These are phyloP conservation scores for Metschnikowia cubensis DNA, from an alignment of 805 yeast genomes.

Conservation along the genomic window DNA sequence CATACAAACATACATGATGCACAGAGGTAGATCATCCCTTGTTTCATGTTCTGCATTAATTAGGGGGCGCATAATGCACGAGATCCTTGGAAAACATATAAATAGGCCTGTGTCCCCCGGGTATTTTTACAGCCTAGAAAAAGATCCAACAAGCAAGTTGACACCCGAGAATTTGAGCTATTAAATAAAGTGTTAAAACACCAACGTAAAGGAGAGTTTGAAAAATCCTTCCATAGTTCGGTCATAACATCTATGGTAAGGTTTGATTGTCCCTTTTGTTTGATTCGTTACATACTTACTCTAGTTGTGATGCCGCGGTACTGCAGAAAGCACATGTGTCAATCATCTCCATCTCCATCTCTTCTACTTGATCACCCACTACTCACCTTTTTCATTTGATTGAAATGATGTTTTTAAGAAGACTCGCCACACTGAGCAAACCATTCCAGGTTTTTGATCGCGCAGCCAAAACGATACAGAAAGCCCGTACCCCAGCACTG, in stretches of 20 bases:
- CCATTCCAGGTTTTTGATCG: conserved; percentile 56
- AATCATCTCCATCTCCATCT: not conserved
- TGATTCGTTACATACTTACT: not conserved
- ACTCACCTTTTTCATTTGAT: not conserved
- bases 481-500: conserved; percentile 47
- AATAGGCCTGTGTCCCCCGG: not conserved
- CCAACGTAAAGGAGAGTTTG: no score
- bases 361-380: not conserved
- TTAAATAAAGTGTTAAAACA: no score
- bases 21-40: not conserved
- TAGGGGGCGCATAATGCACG: not conserved
- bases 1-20: not conserved
- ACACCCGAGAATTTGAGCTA: no score
- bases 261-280: not conserved
- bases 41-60: not conserved
- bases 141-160: not conserved
- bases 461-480: conserved; percentile 54
- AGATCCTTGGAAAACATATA: not conserved
- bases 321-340: not conserved
- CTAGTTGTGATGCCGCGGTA: not conserved
- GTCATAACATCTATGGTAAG: not conserved
- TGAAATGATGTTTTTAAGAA: not conserved
- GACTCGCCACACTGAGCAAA: conserved; percentile 11
- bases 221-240: no score
- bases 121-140: not conserved